Evolutionary conservation across 805 yeast genomes (phyloP), one percentile per base, ranked within the genome.

Genomic region (Metschnikowia vanudenii): DNA sequence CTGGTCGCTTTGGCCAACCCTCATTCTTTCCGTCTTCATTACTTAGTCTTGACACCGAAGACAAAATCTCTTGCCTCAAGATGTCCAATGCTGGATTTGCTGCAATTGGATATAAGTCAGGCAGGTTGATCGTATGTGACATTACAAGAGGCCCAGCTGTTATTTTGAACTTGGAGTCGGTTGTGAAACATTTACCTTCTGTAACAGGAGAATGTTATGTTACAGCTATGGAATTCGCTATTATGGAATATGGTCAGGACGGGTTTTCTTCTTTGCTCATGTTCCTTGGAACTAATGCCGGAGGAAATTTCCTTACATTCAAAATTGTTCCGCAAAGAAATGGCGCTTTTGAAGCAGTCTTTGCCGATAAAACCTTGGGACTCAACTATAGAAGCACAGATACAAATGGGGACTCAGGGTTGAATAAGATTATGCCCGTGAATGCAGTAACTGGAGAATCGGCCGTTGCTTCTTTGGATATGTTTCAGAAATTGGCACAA

Each of bases 41-140:
- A 39, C 50, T 72, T 45, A 59, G 54, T 22, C 33, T 64, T 2
- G 46, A 41, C 8, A 40, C 42, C 2, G 55, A 55, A 3, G 71
- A 69, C 22, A 49, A 52, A 28, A 82, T 87, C 9, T 71, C 91
- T 0, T 78, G 87, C 1, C 50, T 91, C 40, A 74, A 77, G 45
- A 78, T 86, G 62, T 83, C 91, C 50, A 78, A 84, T 52, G 73
- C 89, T 40, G 97, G 97, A 0, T 91, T 94, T 68, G 87, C 85
- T 8, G 94, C 86, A 0, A 71, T 88, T 35, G 96, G 87, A 0
- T 89, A 85, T 62, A 76, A 76, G 38, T 76, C 82, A 12, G 97
- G 98, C n/a, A 74, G 80, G 30, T 51, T 92, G 14, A 65, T 84
- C 2, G 81, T 92, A 0, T 68, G 91, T 48, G 97, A 92, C 65